Evolutionary conservation across 179 eudicot genomes (phyloP), one percentile per base, ranked within the genome.

Genomic region (Gypsophila paniculata): DNA sequence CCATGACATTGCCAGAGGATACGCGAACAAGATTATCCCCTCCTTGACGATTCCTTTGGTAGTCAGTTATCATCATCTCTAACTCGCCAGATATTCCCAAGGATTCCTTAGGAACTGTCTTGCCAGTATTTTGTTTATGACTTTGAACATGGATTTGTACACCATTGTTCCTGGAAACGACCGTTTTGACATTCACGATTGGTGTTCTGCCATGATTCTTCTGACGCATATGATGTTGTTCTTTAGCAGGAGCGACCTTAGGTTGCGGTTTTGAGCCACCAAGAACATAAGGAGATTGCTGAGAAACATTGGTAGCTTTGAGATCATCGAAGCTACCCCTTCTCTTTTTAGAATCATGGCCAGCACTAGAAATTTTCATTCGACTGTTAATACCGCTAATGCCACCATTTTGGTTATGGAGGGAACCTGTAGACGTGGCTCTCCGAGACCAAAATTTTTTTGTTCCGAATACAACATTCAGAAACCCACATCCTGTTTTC

Each of bases 81-180:
- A 93, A 88, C 87, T 93, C 98, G 6, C 93, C 98, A 0, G 98
- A 89, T 36, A 90, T 75, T 23, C 96, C 91, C 1, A 78, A 6
- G 0, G 75, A 2, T 26, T 74, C 86, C 73, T 76, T 81, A 2
- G 90, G 86, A 15, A 80, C 82, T 62, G 76, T 61, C 71, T 84
- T 87, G 64, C 72, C 79, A 17, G 72, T 75, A 34, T 67, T 77
- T 14, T 64, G 80, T 14, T 58, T 22, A 55, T 48, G 71, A 34
- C 21, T 44, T 38, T 57, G 73, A 26, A 21, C 74, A 18, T 73
- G 74, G 26, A 55, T 55, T 36, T 72, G 74, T 48, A 55, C 17
- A 29, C 52, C 38, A 26, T 36, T 58, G 64, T 39, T 70, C 59
- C 77, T 78, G 14, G 81, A 48, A 48, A 74, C 72, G 52, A 74